These are phyloP conservation scores for Micractinium sp. DNA, from an alignment of 139 green algal species.

Conservation along the genomic window DNA sequence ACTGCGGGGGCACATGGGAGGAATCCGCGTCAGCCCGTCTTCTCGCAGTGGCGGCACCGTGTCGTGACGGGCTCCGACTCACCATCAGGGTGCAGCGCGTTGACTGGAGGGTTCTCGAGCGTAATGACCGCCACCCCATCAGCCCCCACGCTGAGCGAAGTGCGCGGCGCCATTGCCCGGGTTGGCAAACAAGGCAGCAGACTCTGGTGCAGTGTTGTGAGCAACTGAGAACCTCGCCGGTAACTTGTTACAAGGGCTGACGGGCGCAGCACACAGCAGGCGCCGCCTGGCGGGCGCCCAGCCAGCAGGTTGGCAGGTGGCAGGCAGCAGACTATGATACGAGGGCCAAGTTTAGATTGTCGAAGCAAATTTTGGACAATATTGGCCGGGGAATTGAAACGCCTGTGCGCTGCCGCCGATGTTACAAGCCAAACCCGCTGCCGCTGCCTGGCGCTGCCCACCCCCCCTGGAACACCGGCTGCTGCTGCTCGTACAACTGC, in stretches of 20 bases:
- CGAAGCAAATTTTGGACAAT: too few relatives aligned
- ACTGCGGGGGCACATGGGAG: constrained; percentile 65
- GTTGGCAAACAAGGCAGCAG: too few relatives aligned
- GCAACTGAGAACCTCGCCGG: too few relatives aligned
- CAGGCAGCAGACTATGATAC: too few relatives aligned
- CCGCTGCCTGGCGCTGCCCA: not conserved
- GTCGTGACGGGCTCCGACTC: not conserved
- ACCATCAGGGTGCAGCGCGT: constrained; percentile 91
- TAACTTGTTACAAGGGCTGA: too few relatives aligned
- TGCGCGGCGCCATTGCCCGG: not conserved
- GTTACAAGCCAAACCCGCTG: not conserved
- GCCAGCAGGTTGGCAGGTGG: too few relatives aligned
- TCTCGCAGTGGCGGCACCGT: not conserved
- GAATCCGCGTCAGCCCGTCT: not conserved
- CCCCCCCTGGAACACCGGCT: not conserved
- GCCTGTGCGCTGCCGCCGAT: too few relatives aligned
- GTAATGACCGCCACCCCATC: constrained; percentile 91
- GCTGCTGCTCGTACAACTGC: not conserved
- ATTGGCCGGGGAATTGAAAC: too few relatives aligned
- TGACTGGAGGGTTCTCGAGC: constrained; percentile 93
- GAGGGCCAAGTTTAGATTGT: too few relatives aligned
- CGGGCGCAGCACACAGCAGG: too few relatives aligned
- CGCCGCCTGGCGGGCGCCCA: too few relatives aligned
- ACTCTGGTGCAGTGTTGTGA: too few relatives aligned
- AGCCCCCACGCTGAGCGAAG: constrained; percentile 5